Percentiles rank a stretch among this genome's conserved stretches.
phyloP scores from a whole-genome alignment of 805 yeast species.

The Saccharomycopsis vini region DNA sequence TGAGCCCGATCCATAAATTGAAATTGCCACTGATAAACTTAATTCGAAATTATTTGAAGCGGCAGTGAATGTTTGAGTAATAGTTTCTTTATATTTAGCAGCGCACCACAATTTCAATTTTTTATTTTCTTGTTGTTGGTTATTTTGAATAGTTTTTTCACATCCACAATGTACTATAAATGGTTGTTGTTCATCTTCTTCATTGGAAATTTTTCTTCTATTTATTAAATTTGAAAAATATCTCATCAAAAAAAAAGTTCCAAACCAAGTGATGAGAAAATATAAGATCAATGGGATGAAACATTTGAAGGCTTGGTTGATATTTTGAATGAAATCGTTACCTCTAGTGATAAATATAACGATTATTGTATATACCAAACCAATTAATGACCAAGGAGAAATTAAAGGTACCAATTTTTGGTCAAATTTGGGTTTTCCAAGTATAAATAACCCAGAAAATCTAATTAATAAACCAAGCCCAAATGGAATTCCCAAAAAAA shows the following conservation, averaged over 20 bases:
- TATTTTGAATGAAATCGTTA: conserved; percentile 36
- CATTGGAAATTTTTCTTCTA: background rate
- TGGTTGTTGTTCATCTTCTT: conserved; percentile 17
- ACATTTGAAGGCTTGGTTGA: conserved; percentile 41
- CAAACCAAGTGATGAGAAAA: conserved; percentile 41
- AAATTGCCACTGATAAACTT: conserved; percentile 44
- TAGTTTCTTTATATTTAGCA: conserved; percentile 33
- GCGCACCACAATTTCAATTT: conserved; percentile 28
- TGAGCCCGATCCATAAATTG: conserved; percentile 43
- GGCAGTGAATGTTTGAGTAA: conserved; percentile 48
- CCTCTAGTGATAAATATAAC: conserved; percentile 46
- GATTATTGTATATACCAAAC: conserved; percentile 42
- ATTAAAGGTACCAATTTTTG: conserved; percentile 32
- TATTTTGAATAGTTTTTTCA: conserved; percentile 25
- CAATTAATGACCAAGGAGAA: conserved; percentile 43
- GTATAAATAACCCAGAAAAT: conserved; percentile 21
- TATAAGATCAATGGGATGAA: conserved; percentile 41
- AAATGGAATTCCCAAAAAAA: conserved; percentile 47
- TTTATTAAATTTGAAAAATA: conserved; percentile 21
- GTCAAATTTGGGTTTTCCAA: conserved; percentile 30
- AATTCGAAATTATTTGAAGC: conserved; percentile 52
- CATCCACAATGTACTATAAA: conserved; percentile 30
- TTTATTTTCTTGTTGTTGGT: conserved; percentile 15
- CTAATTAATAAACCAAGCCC: conserved; percentile 38
- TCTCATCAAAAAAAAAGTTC: conserved; percentile 32